Conservation (phyloP, 108 stramenopile genomes). For the Cyclotella distinguenda region DNA sequence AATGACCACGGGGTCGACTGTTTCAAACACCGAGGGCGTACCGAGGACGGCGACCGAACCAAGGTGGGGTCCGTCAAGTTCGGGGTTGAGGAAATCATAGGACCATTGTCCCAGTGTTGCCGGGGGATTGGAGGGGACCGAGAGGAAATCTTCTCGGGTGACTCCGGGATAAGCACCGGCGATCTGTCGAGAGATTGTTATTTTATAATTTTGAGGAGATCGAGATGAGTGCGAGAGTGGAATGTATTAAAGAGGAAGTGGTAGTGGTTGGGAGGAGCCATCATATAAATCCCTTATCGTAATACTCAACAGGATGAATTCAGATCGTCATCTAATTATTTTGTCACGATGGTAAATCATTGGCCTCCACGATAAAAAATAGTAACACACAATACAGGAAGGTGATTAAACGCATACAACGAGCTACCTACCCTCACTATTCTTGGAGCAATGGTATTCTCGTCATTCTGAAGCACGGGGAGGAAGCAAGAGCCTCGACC, state of each 20-base stretch:
- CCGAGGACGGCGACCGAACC: constrained; percentile 86
- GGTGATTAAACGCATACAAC: constrained; percentile 4
- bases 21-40: constrained; percentile 52
- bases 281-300: constrained; percentile 62
- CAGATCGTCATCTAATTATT: constrained; percentile 54
- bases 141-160: constrained; percentile 58
- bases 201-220: background rate
- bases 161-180: constrained; percentile 87
- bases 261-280: constrained; percentile 17
- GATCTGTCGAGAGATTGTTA: constrained; percentile 44
- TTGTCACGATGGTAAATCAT: constrained; percentile 44
- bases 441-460: constrained; percentile 80
- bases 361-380: constrained; percentile 3
- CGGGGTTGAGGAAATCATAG: constrained; percentile 87
- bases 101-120: constrained; percentile 79
- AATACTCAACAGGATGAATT: constrained; percentile 37
- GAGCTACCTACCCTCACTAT: constrained; percentile 70
- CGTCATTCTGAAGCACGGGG: constrained; percentile 77
- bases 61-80: constrained; percentile 87
- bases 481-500: constrained; percentile 80
- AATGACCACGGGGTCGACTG: constrained; percentile 78
- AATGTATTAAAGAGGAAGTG: background rate
- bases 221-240: background rate
- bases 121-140: constrained; percentile 66
- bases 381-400: background rate